Base-by-base conservation (phyloP, 2,329 filamentous ascomycete species). In the Colletotrichum lini region DNA sequence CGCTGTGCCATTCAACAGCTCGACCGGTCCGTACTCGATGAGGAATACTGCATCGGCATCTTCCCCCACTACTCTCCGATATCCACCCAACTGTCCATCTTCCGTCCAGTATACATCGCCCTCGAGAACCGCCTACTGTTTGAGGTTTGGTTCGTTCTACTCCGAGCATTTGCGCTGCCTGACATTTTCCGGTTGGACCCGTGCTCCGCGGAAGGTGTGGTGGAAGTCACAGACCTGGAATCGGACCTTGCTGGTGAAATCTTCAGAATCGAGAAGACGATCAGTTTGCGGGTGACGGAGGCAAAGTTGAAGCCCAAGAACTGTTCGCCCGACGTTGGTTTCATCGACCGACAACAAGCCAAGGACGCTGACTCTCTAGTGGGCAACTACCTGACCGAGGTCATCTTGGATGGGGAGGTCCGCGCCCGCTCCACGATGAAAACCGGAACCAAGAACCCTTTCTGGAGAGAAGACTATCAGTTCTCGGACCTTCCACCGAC, bases 81-180 rank as follows among this genome's bases (percentile, higher is more conserved):
- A 23, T 89, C 94, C 1, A 92, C 90, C 3, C 89, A 92, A 21
- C 86, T 96, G 67, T 92, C 93, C 8, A 89, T 96, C 38, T 91
- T 94, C 70, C 91, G 94, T n/a, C 96, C 96, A 0, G 91, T 98
- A 45, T 98, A 97, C 79, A 86, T 99, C 44, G 93, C 94, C 4
- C 83, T 98, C 54, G 96, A 98, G 75, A 95, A 90, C 35, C 90
- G 95, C 52, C 91, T 97, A 8, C 86, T 97, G n/a, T 98, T 97
- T 77, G 96, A 99, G 79, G 96, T 98, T 15, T 99, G 96, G 96
- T 96, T 97, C 77, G 95, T 98, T 8, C 85, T 99, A 12, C 82
- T 99, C 40, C 90, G 96, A 73, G 95, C 96, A 0, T 98, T 98
- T 80, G 94, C 96, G 0, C 92, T 97, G 56, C 96, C 96, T 0